Conservation (phyloP, 768 basidiomycete species). For the Boletus rufocinnamomeus region DNA sequence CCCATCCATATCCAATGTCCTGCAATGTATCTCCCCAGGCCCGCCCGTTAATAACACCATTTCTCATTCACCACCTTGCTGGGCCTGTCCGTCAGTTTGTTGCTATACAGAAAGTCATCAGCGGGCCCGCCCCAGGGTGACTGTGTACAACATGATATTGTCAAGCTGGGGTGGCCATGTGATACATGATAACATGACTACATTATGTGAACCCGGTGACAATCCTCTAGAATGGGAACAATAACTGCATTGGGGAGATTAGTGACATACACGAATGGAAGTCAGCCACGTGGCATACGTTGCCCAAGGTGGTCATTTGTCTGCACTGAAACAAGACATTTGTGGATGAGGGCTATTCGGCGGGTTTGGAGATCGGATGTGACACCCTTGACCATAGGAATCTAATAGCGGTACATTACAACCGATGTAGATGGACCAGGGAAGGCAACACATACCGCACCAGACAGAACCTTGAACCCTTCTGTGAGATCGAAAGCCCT, state of each 20-base stretch:
- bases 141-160: too few relatives aligned
- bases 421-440: conserved; percentile 17
- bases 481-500: conserved; percentile 74
- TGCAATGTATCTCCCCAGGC: too few relatives aligned
- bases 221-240: conserved; percentile 64
- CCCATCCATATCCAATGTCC: too few relatives aligned
- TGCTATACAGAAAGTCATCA: too few relatives aligned
- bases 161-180: too few relatives aligned
- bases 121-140: too few relatives aligned
- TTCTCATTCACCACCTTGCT: too few relatives aligned
- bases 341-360: conserved; percentile 67
- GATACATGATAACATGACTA: too few relatives aligned
- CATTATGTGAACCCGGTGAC: conserved; percentile 48
- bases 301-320: conserved; percentile 59
- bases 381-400: conserved; percentile 75
- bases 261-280: conserved; percentile 8
- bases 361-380: conserved; percentile 68
- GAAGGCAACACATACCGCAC: conserved; percentile 55
- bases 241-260: conserved; percentile 51
- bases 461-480: conserved; percentile 78
- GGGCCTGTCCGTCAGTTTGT: too few relatives aligned
- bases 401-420: conserved; percentile 41
- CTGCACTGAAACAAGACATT: conserved; percentile 65
- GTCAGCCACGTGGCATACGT: conserved; percentile 48
- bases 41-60: too few relatives aligned